A percentile compares a stretch with the other conserved stretches of the same genome.
Evolutionary conservation across 495 filamentous ascomycete species (phyloP).

Genomic region (Neurospora tetraspora): DNA sequence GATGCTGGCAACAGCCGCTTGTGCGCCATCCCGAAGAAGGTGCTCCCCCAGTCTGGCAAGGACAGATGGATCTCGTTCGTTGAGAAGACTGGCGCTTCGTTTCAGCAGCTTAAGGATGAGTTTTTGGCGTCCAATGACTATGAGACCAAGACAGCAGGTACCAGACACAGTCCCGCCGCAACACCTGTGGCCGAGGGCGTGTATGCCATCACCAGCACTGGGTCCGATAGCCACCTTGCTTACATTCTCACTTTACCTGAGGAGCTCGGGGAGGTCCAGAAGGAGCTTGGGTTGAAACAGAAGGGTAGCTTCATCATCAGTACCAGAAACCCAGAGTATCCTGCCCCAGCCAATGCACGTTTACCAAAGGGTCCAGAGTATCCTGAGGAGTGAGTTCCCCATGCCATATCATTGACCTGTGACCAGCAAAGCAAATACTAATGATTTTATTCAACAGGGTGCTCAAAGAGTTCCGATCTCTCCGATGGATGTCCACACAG

Average conservation of each 20-base stretch:
- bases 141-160: constrained; percentile 65
- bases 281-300: constrained; percentile 59
- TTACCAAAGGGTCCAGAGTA: constrained; percentile 62
- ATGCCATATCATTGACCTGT: neutral
- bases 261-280: constrained; percentile 61
- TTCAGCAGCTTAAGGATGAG: constrained; percentile 61
- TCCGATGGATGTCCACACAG: constrained; percentile 62
- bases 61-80: constrained; percentile 80
- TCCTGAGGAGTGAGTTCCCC: constrained; percentile 52
- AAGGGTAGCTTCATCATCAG: constrained; percentile 72
- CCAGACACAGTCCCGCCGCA: constrained; percentile 60
- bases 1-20: constrained; percentile 60
- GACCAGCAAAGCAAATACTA: constrained; percentile 1
- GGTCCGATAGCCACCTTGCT: constrained; percentile 61
- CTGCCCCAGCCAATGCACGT: constrained; percentile 51
- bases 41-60: constrained; percentile 56
- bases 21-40: constrained; percentile 78
- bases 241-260: constrained; percentile 76
- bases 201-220: constrained; percentile 70
- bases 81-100: constrained; percentile 58
- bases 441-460: constrained; percentile 35
- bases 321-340: constrained; percentile 68
- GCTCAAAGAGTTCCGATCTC: constrained; percentile 60
- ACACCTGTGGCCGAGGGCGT: constrained; percentile 75
- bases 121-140: constrained; percentile 62